phyloP scores from a whole-genome alignment of 371 early-diverging fungal genomes.

The Mortierella polycephala region DNA sequence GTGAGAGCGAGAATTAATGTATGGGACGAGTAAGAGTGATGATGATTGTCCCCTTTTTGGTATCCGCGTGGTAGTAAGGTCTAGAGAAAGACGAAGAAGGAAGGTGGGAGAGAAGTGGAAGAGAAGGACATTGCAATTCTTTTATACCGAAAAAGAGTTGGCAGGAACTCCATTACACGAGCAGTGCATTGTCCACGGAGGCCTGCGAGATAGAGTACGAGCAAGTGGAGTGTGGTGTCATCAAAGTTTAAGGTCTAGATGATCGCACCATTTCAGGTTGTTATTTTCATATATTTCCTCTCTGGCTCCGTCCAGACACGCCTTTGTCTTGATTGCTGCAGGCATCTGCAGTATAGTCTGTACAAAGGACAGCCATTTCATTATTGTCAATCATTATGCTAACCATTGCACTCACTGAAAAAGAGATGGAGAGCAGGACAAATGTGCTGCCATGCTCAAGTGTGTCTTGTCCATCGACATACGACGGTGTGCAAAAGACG shows the following conservation, averaged over 20 bases:
- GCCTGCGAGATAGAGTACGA: not conserved
- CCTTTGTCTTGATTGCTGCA: not conserved
- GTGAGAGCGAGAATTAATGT: not conserved
- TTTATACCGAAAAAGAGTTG: not conserved
- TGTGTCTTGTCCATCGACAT: no score
- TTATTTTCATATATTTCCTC: not conserved
- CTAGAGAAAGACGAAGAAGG: not conserved
- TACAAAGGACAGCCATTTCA: no score
- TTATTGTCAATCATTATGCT: no score
- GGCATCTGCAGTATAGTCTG: no score
- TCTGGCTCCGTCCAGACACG: not conserved
- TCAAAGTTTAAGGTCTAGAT: not conserved
- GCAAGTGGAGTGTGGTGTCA: not conserved
- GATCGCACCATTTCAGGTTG: slow-evolving; percentile 2
- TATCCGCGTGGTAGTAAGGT: slow-evolving; percentile 4
- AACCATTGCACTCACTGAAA: no score
- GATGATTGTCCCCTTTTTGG: not conserved
- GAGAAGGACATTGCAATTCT: no score
- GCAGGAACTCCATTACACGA: not conserved
- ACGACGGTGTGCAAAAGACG: no score
- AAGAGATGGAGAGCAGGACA: no score
- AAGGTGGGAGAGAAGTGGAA: not conserved
- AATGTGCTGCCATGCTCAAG: no score
- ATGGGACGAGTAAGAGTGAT: not conserved
- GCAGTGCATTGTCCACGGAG: not conserved